Conservation (phyloP, 2,329 filamentous ascomycete species). For the Colletotrichum tanaceti region DNA sequence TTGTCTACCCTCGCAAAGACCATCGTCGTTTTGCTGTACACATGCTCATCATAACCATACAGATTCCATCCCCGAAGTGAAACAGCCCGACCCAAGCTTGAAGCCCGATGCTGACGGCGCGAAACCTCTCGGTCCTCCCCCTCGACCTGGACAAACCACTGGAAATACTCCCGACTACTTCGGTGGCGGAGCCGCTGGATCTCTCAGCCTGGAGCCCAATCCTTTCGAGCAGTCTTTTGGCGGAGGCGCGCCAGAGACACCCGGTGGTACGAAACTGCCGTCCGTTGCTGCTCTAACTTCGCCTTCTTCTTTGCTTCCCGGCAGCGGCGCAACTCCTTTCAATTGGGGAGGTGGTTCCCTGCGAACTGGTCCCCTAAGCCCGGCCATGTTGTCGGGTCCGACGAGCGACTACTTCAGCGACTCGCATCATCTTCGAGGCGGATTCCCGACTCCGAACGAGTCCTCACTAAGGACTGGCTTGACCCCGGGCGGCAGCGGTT, state of each 20-base stretch:
- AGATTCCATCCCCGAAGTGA: conserved; percentile 60
- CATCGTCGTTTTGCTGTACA: conserved; percentile 32
- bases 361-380: conserved; percentile 91
- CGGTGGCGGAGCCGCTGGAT: conserved; percentile 64
- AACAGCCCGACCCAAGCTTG: conserved; percentile 61
- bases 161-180: conserved; percentile 77
- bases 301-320: conserved; percentile 82
- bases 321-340: conserved; percentile 77
- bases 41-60: conserved; percentile 43
- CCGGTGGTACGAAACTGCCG: conserved; percentile 84
- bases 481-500: conserved; percentile 93
- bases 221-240: conserved; percentile 97
- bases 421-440: conserved; percentile 79
- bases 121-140: conserved; percentile 77
- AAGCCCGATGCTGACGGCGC: conserved; percentile 69
- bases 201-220: conserved; percentile 86
- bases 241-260: conserved; percentile 77
- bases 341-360: conserved; percentile 87
- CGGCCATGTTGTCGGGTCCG: conserved; percentile 94
- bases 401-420: conserved; percentile 89
- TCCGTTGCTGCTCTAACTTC: conserved; percentile 92
- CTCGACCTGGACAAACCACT: conserved; percentile 67
- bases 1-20: conserved; percentile 23
- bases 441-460: conserved; percentile 96
- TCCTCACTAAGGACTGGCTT: conserved; percentile 91